Percentiles rank a stretch among this genome's conserved stretches.
These are phyloP conservation scores for Westerdykella ornata DNA, from an alignment of 2,329 filamentous ascomycete species.

Conservation along the genomic window DNA sequence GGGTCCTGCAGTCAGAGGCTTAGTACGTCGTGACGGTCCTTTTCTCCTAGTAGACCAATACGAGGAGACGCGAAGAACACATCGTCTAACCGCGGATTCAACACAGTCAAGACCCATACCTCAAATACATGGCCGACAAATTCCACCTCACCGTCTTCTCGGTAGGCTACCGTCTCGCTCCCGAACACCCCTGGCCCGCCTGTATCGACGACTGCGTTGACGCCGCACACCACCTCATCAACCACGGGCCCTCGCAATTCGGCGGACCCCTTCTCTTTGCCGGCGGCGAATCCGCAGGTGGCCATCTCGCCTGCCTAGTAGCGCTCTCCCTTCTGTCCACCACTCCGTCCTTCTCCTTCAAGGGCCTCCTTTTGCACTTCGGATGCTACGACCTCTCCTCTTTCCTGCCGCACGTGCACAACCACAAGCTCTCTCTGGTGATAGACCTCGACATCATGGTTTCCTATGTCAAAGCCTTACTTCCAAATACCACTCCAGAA, in stretches of 20 bases:
- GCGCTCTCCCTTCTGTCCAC: constrained; percentile 43
- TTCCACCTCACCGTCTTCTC: constrained; percentile 47
- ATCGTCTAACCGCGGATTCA: constrained; percentile 3
- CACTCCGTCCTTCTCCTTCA: constrained; percentile 38
- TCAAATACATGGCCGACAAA: constrained; percentile 47
- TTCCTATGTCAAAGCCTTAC: constrained; percentile 42
- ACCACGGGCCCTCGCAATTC: constrained; percentile 41
- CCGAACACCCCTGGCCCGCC: constrained; percentile 53
- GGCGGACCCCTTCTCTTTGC: constrained; percentile 42
- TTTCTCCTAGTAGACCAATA: neutral
- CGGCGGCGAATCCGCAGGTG: constrained; percentile 44
- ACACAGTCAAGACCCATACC: constrained; percentile 41
- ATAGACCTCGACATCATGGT: constrained; percentile 44
- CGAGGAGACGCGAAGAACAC: no score
- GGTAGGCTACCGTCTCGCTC: constrained; percentile 55
- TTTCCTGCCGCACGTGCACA: constrained; percentile 37
- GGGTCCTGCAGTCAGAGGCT: constrained; percentile 40
- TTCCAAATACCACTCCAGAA: constrained; percentile 39
- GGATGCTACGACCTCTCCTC: constrained; percentile 47
- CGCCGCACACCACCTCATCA: constrained; percentile 48
- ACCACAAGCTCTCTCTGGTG: constrained; percentile 39
- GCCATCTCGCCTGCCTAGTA: constrained; percentile 44
- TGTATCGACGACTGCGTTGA: constrained; percentile 53
- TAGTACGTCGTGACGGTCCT: constrained; percentile 24
- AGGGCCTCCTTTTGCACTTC: constrained; percentile 49